Percentiles rank a stretch among this genome's conserved stretches.
Conservation (phyloP, 176 grass and related monocot species). For the Aegilops speltoides region DNA sequence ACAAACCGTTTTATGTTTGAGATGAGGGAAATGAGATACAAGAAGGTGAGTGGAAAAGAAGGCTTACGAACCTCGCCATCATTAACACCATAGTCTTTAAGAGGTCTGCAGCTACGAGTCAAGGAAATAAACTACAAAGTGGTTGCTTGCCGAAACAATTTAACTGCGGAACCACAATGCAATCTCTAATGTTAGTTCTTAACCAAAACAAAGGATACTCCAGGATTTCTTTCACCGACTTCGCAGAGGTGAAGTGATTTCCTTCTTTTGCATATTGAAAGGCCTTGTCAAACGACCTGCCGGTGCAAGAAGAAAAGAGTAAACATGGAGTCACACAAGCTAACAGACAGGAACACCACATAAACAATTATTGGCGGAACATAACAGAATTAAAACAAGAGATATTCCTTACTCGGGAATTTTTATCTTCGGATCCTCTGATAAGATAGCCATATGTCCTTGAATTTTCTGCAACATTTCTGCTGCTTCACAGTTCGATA, state of each 20-base stretch:
- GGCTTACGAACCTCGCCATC: conserved; percentile 75
- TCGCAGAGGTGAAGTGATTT: conserved; percentile 49
- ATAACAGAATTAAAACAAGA: conserved; percentile 3
- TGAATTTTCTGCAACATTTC: conserved; percentile 90
- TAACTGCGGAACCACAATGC: conserved; percentile 8
- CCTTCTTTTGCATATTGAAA: conserved; percentile 77
- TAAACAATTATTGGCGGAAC: background rate
- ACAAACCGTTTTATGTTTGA: conserved; percentile 1
- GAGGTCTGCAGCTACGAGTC: conserved; percentile 58
- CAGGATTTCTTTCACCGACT: conserved; percentile 65
- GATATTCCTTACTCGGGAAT: conserved; percentile 73
- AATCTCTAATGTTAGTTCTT: background rate
- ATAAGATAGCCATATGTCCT: conserved; percentile 89
- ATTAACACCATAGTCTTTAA: conserved; percentile 64
- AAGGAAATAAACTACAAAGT: conserved; percentile 44
- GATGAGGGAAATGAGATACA: conserved; percentile 13
- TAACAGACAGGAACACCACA: background rate
- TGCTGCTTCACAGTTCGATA: conserved; percentile 90
- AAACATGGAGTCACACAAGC: conserved; percentile 3
- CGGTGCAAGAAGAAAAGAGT: conserved; percentile 23
- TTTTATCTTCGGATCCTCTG: conserved; percentile 88
- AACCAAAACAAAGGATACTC: conserved; percentile 70
- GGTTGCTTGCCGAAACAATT: conserved; percentile 14
- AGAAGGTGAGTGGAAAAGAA: conserved; percentile 2
- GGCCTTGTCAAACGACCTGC: conserved; percentile 85